Evolutionary conservation across 202 grass and related monocot species (phyloP).

Genomic region (Dendrocalamus latiflorus): DNA sequence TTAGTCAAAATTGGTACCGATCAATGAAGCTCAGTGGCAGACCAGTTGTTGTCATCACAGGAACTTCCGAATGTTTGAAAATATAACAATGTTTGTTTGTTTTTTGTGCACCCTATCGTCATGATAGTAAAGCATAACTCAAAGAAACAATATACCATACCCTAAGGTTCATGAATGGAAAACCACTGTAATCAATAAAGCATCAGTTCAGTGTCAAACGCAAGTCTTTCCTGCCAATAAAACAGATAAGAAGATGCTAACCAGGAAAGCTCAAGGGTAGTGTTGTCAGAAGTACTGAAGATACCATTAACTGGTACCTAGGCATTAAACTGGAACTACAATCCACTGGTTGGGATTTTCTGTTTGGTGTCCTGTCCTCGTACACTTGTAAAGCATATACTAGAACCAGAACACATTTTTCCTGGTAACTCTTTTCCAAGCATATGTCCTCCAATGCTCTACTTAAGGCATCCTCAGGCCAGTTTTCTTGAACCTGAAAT

Average conservation of each 20-base stretch:
- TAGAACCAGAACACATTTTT: slow-evolving; percentile 79
- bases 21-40: too few relatives aligned
- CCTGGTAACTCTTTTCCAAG: slow-evolving; percentile 79
- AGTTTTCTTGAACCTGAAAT: slow-evolving; percentile 56
- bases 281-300: slow-evolving; percentile 86
- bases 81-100: too few relatives aligned
- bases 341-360: slow-evolving; percentile 32
- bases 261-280: slow-evolving; percentile 87
- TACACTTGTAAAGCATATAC: slow-evolving; percentile 59
- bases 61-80: too few relatives aligned
- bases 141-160: slow-evolving; percentile 13
- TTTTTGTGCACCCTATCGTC: too few relatives aligned
- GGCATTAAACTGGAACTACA: slow-evolving; percentile 66
- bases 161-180: background rate
- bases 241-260: slow-evolving; percentile 25
- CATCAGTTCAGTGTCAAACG: background rate
- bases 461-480: slow-evolving; percentile 76
- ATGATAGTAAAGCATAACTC: slow-evolving; percentile 13
- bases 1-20: too few relatives aligned
- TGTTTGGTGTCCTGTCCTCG: slow-evolving; percentile 42
- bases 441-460: slow-evolving; percentile 81
- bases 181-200: background rate
- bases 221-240: background rate
- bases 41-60: too few relatives aligned
- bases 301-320: slow-evolving; percentile 92